Evolutionary conservation across 768 basidiomycete species (phyloP).

Genomic region (button mushroom (Agaricus bisporus)): DNA sequence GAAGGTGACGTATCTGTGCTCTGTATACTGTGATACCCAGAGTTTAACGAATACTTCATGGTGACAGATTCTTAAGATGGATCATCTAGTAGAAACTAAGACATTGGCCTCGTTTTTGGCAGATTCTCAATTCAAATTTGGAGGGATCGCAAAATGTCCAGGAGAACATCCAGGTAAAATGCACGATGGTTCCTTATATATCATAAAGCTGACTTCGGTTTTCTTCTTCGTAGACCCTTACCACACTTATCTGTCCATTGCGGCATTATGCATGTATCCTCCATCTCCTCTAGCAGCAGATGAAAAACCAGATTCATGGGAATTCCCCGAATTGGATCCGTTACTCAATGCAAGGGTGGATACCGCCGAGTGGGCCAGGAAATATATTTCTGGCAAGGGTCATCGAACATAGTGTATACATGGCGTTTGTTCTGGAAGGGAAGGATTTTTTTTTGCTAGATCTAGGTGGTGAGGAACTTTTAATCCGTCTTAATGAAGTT

Average conservation of each 20-base stretch:
- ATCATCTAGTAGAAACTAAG: conserved; percentile 47
- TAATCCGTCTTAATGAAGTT: too few species aligned
- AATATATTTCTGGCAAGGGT: conserved; percentile 38
- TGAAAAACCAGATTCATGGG: conserved; percentile 38
- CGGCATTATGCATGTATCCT: conserved; percentile 67
- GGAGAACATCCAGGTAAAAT: conserved; percentile 68
- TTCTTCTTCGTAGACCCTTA: conserved; percentile 64
- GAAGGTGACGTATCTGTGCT: conserved; percentile 38
- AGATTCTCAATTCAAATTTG: conserved; percentile 79
- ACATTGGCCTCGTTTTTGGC: conserved; percentile 61
- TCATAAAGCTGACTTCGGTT: background rate
- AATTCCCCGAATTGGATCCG: conserved; percentile 56
- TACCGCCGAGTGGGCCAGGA: conserved; percentile 63
- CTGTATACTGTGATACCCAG: background rate
- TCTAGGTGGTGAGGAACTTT: too few species aligned
- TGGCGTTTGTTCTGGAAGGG: background rate
- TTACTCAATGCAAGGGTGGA: conserved; percentile 63
- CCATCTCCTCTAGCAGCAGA: conserved; percentile 29
- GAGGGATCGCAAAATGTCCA: conserved; percentile 84
- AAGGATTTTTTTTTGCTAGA: too few species aligned
- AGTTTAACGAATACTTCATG: background rate
- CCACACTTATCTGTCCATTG: conserved; percentile 89
- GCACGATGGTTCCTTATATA: background rate
- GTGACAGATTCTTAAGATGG: conserved; percentile 61
- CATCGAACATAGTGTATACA: background rate